A percentile compares a stretch with the other conserved stretches of the same genome.
Conservation (phyloP, 306 rosid species). For the Nissolia schottii region DNA sequence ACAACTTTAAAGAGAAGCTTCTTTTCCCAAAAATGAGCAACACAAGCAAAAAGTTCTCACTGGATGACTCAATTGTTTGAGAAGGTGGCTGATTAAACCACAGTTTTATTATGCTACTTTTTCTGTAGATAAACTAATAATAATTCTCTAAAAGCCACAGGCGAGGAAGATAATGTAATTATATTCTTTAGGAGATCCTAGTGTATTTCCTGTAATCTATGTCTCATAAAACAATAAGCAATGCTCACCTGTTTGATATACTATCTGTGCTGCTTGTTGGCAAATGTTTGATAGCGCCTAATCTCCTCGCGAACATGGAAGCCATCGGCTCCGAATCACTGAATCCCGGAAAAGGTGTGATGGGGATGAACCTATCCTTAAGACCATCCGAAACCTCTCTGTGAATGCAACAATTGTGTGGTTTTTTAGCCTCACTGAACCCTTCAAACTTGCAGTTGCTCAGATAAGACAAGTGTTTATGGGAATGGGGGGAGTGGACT, state of each 20-base stretch:
- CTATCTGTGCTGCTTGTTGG: constrained; percentile 25
- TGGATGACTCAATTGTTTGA: neutral
- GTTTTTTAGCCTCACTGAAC: constrained; percentile 29
- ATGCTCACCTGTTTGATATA: constrained; percentile 24
- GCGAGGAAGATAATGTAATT: neutral
- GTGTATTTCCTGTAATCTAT: constrained; percentile 31
- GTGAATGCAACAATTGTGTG: constrained; percentile 20
- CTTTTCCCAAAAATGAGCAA: neutral
- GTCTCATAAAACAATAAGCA: constrained; percentile 45
- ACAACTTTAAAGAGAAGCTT: neutral
- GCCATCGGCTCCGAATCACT: constrained; percentile 51
- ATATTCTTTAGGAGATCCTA: constrained; percentile 35
- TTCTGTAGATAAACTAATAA: neutral
- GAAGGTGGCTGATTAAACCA: neutral
- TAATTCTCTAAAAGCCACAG: neutral
- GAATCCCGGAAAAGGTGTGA: constrained; percentile 28
- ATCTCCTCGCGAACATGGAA: constrained; percentile 63
- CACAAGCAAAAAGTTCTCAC: neutral
- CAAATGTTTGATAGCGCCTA: constrained; percentile 61
- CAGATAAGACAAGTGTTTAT: constrained; percentile 13
- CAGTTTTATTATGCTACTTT: neutral
- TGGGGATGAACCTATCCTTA: constrained; percentile 15
- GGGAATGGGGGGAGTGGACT: constrained; percentile 29
- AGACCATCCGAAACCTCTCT: constrained; percentile 23
- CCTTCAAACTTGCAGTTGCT: constrained; percentile 28